These are phyloP conservation scores for Ziziphus jujuba DNA, from an alignment of 306 rosid genomes.

Conservation along the genomic window DNA sequence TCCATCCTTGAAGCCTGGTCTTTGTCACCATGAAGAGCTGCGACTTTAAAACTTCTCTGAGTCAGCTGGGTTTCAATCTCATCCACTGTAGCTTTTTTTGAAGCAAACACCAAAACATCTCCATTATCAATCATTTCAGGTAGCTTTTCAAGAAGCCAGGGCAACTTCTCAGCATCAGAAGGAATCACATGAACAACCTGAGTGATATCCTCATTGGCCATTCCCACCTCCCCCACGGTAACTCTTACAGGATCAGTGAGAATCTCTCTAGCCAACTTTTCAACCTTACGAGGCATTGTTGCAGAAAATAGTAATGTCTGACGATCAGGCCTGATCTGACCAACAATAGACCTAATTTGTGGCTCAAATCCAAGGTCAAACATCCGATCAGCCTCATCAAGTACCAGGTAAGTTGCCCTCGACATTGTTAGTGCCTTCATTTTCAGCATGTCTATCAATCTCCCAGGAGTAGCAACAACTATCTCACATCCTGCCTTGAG, in stretches of 20 bases:
- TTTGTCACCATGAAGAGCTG: constrained; percentile 96
- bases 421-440: constrained; percentile 89
- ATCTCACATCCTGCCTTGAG: constrained; percentile 97
- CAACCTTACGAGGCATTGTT: constrained; percentile 91
- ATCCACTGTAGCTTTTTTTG: constrained; percentile 91
- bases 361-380: constrained; percentile 99
- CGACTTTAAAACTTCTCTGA: constrained; percentile 72
- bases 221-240: constrained; percentile 95
- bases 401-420: constrained; percentile 87
- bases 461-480: constrained; percentile 96
- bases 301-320: constrained; percentile 95
- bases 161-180: constrained; percentile 81
- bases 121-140: constrained; percentile 91
- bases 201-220: constrained; percentile 98
- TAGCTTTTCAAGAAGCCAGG: constrained; percentile 83
- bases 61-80: constrained; percentile 80
- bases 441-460: constrained; percentile 90
- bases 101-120: constrained; percentile 89
- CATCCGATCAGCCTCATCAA: constrained; percentile 99
- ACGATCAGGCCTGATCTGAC: constrained; percentile 98
- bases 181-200: constrained; percentile 92
- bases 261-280: constrained; percentile 93
- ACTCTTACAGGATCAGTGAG: constrained; percentile 88
- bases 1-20: constrained; percentile 98
- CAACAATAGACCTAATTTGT: constrained; percentile 92